phyloP scores from a whole-genome alignment of 2,329 filamentous ascomycete genomes.

The Fusarium annulatum region DNA sequence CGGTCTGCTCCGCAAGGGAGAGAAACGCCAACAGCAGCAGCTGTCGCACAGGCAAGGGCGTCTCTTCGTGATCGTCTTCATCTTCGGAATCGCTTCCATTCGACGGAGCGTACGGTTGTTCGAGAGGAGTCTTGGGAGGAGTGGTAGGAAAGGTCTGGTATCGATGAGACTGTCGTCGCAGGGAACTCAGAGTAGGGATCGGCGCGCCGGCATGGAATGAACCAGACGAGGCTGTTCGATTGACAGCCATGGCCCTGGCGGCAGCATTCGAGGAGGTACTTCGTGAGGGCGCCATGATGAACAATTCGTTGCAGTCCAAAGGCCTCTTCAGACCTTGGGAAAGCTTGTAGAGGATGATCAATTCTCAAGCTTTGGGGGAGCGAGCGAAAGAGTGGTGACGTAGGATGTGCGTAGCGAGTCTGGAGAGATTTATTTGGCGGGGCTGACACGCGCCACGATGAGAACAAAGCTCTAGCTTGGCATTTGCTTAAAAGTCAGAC shows the following conservation, averaged over 20 bases:
- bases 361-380: neutral
- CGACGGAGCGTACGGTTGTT: conserved; percentile 51
- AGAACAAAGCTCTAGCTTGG: conserved; percentile 26
- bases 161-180: conserved; percentile 62
- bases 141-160: conserved; percentile 86
- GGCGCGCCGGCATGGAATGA: conserved; percentile 65
- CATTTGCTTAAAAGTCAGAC: conserved; percentile 4
- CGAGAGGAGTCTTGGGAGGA: conserved; percentile 74
- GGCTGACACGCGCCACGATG: conserved; percentile 36
- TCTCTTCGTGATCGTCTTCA: conserved; percentile 62
- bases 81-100: conserved; percentile 44
- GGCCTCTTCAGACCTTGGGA: neutral
- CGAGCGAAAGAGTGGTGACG: conserved; percentile 27
- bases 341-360: conserved; percentile 13
- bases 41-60: conserved; percentile 85
- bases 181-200: conserved; percentile 53
- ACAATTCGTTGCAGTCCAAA: neutral
- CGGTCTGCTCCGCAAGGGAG: conserved; percentile 93
- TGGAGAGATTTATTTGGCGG: conserved; percentile 28
- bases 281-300: conserved; percentile 38
- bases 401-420: conserved; percentile 3
- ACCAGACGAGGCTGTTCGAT: conserved; percentile 52
- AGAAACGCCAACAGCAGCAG: conserved; percentile 87
- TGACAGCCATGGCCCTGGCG: conserved; percentile 11
- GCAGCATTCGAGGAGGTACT: conserved; percentile 9